These are phyloP conservation scores for Nemania sp. DNA, from an alignment of 2,329 filamentous ascomycete species.

Conservation along the genomic window DNA sequence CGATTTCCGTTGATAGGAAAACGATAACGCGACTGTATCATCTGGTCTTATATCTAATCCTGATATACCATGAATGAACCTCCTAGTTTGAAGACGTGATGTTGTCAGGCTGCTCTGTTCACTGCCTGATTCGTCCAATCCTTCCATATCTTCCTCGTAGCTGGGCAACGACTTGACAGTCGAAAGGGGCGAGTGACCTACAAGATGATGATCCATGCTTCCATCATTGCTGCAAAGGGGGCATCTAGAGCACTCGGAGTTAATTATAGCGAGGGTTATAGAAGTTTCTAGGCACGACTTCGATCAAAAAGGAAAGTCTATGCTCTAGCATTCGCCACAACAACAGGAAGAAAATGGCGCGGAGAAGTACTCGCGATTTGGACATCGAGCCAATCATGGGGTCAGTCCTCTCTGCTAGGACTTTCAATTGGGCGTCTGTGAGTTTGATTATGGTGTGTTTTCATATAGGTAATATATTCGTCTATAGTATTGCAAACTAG, in stretches of 20 bases:
- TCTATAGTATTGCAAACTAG: background rate
- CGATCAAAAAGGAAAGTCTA: no score
- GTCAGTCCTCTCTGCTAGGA: constrained; percentile 4
- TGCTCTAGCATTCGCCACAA: no score
- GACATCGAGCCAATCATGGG: background rate
- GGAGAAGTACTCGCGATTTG: no score
- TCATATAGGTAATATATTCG: constrained; percentile 12
- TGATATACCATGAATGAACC: background rate
- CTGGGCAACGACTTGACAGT: constrained; percentile 6
- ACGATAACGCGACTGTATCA: background rate
- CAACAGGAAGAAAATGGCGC: no score
- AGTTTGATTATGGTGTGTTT: background rate
- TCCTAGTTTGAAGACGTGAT: background rate
- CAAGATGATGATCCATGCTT: constrained; percentile 3
- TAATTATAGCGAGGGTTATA: no score
- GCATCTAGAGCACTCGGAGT: no score
- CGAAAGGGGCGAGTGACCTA: background rate
- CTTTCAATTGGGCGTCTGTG: constrained; percentile 4
- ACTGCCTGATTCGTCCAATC: background rate
- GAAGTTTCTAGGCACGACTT: no score
- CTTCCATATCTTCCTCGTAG: constrained; percentile 5
- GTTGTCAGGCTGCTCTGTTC: background rate
- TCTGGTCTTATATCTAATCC: background rate
- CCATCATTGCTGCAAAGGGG: constrained; percentile 1
- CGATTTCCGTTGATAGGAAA: background rate